phyloP scores from a whole-genome alignment of 2,329 filamentous ascomycete species.

The Coniella vitis region DNA sequence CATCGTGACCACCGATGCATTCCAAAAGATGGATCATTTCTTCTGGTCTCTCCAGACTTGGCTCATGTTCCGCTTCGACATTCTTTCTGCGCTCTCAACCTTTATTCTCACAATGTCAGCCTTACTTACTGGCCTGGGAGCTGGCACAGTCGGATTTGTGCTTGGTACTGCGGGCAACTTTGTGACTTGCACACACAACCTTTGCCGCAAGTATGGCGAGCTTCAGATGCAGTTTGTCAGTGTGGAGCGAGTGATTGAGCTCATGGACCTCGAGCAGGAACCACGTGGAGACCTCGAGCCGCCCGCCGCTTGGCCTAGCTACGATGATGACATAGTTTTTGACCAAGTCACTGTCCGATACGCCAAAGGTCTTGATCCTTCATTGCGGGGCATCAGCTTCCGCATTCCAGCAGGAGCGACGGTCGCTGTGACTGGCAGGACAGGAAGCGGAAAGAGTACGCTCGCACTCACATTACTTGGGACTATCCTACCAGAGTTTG shows the following conservation, averaged over 20 bases:
- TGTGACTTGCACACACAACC: constrained; percentile 61
- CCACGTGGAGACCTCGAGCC: constrained; percentile 58
- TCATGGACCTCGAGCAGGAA: constrained; percentile 74
- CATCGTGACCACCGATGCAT: constrained; percentile 74
- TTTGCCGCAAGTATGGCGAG: constrained; percentile 76
- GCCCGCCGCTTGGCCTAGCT: constrained; percentile 70
- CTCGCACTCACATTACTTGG: constrained; percentile 53
- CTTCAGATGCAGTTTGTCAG: constrained; percentile 90
- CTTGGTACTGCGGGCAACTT: constrained; percentile 65
- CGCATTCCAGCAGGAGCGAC: constrained; percentile 60
- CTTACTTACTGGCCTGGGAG: constrained; percentile 64
- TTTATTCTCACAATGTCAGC: constrained; percentile 69
- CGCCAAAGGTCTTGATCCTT: constrained; percentile 68
- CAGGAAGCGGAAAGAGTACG: constrained; percentile 82
- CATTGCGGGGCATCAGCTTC: constrained; percentile 62
- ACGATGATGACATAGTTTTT: constrained; percentile 66
- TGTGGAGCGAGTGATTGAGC: constrained; percentile 77
- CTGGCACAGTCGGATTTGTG: constrained; percentile 78
- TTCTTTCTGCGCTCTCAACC: constrained; percentile 64
- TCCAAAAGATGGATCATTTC: constrained; percentile 94
- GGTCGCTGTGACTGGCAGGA: constrained; percentile 69
- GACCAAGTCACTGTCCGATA: constrained; percentile 74
- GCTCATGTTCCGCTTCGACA: constrained; percentile 74
- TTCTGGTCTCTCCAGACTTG: constrained; percentile 86
- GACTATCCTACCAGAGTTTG: constrained; percentile 41